Evolutionary conservation across 164 flowering plant genomes (phyloP).

Genomic region (Annona cherimola): DNA sequence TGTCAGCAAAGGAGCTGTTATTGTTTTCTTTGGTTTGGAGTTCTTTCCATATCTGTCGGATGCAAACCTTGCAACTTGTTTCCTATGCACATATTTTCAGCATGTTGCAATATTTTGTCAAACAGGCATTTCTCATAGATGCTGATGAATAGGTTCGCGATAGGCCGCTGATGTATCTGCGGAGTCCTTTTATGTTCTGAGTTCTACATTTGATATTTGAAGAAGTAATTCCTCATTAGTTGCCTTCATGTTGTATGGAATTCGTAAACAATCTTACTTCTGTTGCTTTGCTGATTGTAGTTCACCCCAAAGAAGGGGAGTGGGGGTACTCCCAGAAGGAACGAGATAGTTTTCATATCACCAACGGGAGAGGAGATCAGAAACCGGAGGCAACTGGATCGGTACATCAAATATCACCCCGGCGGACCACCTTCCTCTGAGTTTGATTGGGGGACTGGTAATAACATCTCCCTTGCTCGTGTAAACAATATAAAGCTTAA

Average conservation of each 20-base stretch:
- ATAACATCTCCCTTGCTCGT: conserved; percentile 13
- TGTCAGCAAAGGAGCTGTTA: no score
- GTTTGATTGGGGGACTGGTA: conserved; percentile 52
- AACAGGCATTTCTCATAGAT: not conserved
- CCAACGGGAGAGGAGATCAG: conserved; percentile 54
- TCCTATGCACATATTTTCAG: no score
- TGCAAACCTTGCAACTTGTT: no score
- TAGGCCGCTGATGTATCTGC: not conserved
- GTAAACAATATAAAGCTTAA: no score
- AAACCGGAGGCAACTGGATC: conserved; percentile 34
- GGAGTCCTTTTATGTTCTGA: not conserved
- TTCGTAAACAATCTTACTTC: not conserved
- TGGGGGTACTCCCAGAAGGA: conserved; percentile 26
- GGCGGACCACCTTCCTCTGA: conserved; percentile 38
- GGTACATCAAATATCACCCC: conserved; percentile 40
- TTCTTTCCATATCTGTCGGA: no score
- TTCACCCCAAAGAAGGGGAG: conserved; percentile 34
- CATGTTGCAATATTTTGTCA: not conserved
- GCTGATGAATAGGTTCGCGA: not conserved
- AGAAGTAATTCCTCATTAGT: not conserved
- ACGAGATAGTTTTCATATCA: conserved; percentile 35
- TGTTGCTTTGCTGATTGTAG: conserved; percentile 13
- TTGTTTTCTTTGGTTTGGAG: no score
- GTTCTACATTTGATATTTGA: not conserved
- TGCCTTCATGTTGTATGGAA: not conserved